Evolutionary conservation across 768 basidiomycete genomes (phyloP).

Genomic region (Xerocomus potaroensis): DNA sequence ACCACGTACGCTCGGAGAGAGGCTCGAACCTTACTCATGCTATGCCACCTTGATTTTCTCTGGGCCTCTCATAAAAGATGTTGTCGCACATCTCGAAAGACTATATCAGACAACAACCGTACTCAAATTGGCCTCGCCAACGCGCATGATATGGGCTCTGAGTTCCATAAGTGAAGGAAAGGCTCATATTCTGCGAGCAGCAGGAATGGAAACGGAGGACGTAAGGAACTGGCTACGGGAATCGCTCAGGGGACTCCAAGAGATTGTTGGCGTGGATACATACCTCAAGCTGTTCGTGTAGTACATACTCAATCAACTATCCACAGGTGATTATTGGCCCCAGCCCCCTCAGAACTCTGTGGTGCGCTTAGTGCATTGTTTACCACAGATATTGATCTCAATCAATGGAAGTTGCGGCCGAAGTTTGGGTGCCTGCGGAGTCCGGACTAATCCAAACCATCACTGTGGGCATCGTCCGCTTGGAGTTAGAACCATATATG

Average conservation of each 20-base stretch:
- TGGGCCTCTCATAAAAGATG: conserved; percentile 54
- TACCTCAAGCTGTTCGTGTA: conserved; percentile 61
- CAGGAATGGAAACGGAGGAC: conserved; percentile 71
- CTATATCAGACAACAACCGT: conserved; percentile 56
- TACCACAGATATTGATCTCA: no score
- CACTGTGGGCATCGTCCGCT: no score
- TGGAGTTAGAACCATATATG: no score
- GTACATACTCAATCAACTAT: not conserved
- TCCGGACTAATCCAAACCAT: no score
- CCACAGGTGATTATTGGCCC: not conserved
- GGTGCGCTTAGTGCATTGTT: no score
- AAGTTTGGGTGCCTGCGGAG: no score
- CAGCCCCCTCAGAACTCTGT: no score
- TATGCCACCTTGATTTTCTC: conserved; percentile 84
- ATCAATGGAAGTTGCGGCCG: no score
- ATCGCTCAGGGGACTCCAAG: conserved; percentile 47
- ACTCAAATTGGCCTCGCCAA: conserved; percentile 50
- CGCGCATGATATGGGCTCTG: conserved; percentile 77
- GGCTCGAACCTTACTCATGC: conserved; percentile 78
- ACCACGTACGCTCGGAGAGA: conserved; percentile 49
- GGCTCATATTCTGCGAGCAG: conserved; percentile 65
- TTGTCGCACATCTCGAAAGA: conserved; percentile 45
- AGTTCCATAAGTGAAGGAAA: conserved; percentile 48
- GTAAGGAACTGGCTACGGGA: conserved; percentile 68
- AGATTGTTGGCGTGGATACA: conserved; percentile 56